phyloP scores from a whole-genome alignment of 2,329 filamentous ascomycete genomes.

The Teratosphaeria zuluensis region DNA sequence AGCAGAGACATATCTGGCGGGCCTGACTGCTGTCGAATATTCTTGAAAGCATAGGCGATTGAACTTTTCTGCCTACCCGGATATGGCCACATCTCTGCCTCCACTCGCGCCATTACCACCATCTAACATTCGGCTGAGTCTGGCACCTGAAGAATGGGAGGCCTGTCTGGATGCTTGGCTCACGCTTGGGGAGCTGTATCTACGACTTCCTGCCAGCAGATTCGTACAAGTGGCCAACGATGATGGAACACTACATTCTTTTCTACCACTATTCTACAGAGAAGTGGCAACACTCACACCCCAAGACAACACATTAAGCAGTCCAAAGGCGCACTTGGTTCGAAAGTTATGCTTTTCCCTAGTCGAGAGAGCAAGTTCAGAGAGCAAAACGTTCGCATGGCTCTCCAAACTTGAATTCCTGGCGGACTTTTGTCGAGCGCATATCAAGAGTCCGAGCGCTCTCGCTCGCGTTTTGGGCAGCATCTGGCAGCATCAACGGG shows the following conservation, averaged over 20 bases:
- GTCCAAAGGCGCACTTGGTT: conserved; percentile 40
- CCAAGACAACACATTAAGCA: conserved; percentile 16
- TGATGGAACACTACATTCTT: conserved; percentile 51
- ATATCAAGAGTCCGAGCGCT: conserved; percentile 50
- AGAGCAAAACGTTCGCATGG: conserved; percentile 40
- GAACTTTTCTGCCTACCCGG: background rate
- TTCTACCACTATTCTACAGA: conserved; percentile 58
- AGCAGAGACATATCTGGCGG: background rate
- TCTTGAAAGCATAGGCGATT: no score
- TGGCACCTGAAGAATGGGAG: conserved; percentile 65
- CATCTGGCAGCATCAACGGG: conserved; percentile 45
- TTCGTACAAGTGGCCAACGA: conserved; percentile 44
- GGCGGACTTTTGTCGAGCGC: conserved; percentile 56
- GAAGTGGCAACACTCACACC: conserved; percentile 34
- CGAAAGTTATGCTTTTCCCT: conserved; percentile 58
- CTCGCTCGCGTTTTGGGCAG: conserved; percentile 39
- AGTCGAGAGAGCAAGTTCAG: conserved; percentile 20
- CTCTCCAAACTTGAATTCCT: conserved; percentile 42
- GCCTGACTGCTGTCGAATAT: background rate
- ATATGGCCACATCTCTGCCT: conserved; percentile 46
- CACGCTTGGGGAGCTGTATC: conserved; percentile 54
- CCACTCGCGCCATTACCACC: conserved; percentile 71
- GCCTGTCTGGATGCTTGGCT: conserved; percentile 69
- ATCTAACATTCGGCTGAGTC: conserved; percentile 53
- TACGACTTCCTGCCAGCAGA: conserved; percentile 48